These are phyloP conservation scores for Linum tenue DNA, from an alignment of 345 rosid genomes.

Conservation along the genomic window DNA sequence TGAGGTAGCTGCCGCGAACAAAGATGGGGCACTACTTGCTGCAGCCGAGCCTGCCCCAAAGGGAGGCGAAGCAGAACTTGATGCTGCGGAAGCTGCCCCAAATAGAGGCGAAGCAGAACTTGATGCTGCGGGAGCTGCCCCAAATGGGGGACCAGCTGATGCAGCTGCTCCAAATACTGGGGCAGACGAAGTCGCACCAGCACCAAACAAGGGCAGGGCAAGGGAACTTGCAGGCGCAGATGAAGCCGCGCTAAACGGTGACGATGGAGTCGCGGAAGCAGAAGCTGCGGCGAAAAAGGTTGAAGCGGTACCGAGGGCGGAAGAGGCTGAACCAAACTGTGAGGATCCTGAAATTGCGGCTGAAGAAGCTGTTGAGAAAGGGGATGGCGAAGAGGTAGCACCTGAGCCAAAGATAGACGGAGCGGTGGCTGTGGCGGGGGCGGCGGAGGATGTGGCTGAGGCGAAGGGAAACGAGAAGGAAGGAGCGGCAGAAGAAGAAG, in stretches of 20 bases:
- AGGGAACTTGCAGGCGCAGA: not conserved
- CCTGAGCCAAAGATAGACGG: slow-evolving; percentile 10
- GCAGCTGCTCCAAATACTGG: slow-evolving; percentile 18
- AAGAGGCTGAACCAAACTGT: slow-evolving; percentile 24
- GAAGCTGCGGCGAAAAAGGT: slow-evolving; percentile 16
- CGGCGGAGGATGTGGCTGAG: not conserved
- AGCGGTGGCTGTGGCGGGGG: slow-evolving; percentile 1
- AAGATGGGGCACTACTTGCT: slow-evolving; percentile 11
- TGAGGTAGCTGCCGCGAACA: slow-evolving; percentile 17
- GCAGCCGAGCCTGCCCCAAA: slow-evolving; percentile 10
- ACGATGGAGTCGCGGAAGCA: not conserved
- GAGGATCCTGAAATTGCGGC: slow-evolving; percentile 7
- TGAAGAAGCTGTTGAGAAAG: slow-evolving; percentile 13
- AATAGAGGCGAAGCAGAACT: slow-evolving; percentile 19
- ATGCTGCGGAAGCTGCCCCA: slow-evolving; percentile 13
- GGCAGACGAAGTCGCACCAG: slow-evolving; percentile 21
- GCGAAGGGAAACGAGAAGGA: slow-evolving; percentile 20
- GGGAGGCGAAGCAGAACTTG: slow-evolving; percentile 1
- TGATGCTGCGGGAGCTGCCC: not conserved
- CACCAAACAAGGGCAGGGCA: slow-evolving; percentile 1
- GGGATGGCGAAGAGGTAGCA: slow-evolving; percentile 2
- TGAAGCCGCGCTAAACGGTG: slow-evolving; percentile 2
- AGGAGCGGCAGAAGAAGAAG: slow-evolving; percentile 19
- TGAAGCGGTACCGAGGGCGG: slow-evolving; percentile 22
- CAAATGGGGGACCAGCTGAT: slow-evolving; percentile 1